A percentile compares a stretch with the other conserved stretches of the same genome.
phyloP scores from a whole-genome alignment of 495 filamentous ascomycete genomes.

The Podospora pseudopauciseta region DNA sequence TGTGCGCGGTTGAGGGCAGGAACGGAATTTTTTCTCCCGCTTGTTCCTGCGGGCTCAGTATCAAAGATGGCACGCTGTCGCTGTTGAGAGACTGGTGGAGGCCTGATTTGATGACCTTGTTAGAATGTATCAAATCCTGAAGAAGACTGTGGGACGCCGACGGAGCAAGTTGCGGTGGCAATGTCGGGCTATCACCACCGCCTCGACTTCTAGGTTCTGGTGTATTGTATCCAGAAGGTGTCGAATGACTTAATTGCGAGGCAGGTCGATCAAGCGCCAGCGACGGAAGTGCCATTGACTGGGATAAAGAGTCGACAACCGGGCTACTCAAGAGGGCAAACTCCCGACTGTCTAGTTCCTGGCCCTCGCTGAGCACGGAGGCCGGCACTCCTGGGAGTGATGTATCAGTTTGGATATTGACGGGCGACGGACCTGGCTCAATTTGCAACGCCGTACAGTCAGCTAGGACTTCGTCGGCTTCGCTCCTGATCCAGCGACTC shows the following conservation, averaged over 20 bases:
- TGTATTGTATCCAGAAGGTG: constrained; percentile 39
- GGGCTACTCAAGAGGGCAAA: constrained; percentile 39
- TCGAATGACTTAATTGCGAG: constrained; percentile 38
- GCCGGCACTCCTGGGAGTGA: constrained; percentile 8
- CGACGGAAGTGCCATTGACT: constrained; percentile 40
- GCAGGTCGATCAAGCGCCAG: constrained; percentile 30
- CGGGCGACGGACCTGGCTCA: constrained; percentile 18
- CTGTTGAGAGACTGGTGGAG: constrained; percentile 48
- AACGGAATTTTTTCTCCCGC: constrained; percentile 28
- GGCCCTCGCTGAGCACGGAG: constrained; percentile 15
- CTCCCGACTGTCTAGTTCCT: constrained; percentile 24
- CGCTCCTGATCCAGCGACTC: constrained; percentile 68
- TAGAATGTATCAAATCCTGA: constrained; percentile 52
- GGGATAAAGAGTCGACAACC: constrained; percentile 36
- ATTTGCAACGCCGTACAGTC: constrained; percentile 58
- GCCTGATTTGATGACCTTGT: constrained; percentile 49
- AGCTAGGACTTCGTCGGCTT: constrained; percentile 66
- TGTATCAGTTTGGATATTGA: constrained; percentile 5
- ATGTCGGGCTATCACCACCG: constrained; percentile 53
- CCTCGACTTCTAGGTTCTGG: constrained; percentile 39
- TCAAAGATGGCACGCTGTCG: constrained; percentile 49
- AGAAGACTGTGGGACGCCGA: constrained; percentile 48
- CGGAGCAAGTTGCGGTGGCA: constrained; percentile 45
- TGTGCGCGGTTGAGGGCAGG: constrained; percentile 23
- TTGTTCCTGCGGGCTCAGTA: constrained; percentile 42